Percentiles rank a stretch among this genome's conserved stretches.
Conservation (phyloP, 768 basidiomycete genomes). For the Phaeotremella skinneri region DNA sequence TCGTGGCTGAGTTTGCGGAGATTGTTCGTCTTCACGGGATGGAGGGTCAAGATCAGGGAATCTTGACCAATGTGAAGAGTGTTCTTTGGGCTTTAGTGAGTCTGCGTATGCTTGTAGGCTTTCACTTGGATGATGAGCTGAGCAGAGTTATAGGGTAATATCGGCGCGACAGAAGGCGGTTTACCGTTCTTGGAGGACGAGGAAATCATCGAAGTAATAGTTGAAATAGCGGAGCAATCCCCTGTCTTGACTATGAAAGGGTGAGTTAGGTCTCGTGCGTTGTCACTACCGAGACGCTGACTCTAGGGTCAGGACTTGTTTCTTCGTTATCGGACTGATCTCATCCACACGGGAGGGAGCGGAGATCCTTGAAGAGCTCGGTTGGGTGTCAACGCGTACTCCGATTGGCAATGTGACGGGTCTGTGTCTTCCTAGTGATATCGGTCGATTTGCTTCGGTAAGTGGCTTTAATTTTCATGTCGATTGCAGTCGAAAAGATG, state of each 20-base stretch:
- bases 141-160: conserved; percentile 68
- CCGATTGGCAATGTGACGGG: conserved; percentile 85
- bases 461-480: conserved; percentile 39
- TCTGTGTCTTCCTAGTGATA: conserved; percentile 80
- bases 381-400: conserved; percentile 87
- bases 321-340: conserved; percentile 88
- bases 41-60: conserved; percentile 75
- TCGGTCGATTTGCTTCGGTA: conserved; percentile 76
- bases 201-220: conserved; percentile 82
- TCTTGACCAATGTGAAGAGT: conserved; percentile 88
- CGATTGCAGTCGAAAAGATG: no score
- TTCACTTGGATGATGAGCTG: not conserved
- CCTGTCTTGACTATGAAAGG: conserved; percentile 87
- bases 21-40: conserved; percentile 83
- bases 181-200: conserved; percentile 94
- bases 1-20: conserved; percentile 85
- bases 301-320: conserved; percentile 69
- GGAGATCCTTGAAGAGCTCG: conserved; percentile 85
- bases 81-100: conserved; percentile 94
- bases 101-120: conserved; percentile 28
- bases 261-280: conserved; percentile 57
- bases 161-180: conserved; percentile 84
- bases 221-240: conserved; percentile 88
- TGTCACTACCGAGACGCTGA: not conserved
- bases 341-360: conserved; percentile 88